Percentiles rank a stretch among this genome's conserved stretches.
Evolutionary conservation across 371 early-diverging fungal species (phyloP).

Genomic region (Cokeromyces recurvatus): DNA sequence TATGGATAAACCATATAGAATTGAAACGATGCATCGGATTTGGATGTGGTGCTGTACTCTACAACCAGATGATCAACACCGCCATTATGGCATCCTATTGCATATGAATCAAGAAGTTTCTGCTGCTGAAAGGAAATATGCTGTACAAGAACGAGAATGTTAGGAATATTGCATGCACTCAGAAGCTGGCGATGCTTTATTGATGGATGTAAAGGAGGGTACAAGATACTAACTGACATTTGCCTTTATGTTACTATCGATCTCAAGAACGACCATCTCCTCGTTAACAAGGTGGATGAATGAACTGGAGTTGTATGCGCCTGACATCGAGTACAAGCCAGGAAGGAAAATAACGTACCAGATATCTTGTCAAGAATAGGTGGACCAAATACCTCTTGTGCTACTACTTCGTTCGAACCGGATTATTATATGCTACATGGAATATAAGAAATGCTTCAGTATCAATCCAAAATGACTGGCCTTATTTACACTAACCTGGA

Average conservation of each 20-base stretch:
- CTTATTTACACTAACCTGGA: too few relatives aligned
- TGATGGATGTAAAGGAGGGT: constrained; percentile 13
- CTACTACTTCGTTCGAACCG: constrained; percentile 8
- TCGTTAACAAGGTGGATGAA: constrained; percentile 23
- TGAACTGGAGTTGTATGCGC: constrained; percentile 24
- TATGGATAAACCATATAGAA: constrained; percentile 16
- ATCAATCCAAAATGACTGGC: too few relatives aligned
- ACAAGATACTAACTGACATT: constrained; percentile 23
- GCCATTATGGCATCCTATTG: constrained; percentile 13
- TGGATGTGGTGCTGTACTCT: constrained; percentile 27
- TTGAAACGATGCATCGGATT: constrained; percentile 26
- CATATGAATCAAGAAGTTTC: constrained; percentile 35
- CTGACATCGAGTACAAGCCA: constrained; percentile 21
- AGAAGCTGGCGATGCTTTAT: constrained; percentile 26
- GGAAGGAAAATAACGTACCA: constrained; percentile 23
- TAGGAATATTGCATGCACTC: constrained; percentile 29
- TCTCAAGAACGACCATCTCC: constrained; percentile 23
- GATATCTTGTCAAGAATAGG: constrained; percentile 9
- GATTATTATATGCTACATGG: too few relatives aligned
- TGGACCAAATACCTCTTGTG: neutral
- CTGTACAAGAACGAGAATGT: constrained; percentile 32
- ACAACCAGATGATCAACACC: constrained; percentile 23
- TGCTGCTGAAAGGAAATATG: constrained; percentile 21
- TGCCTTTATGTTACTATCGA: constrained; percentile 17
- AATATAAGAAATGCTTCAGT: too few relatives aligned